Evolutionary conservation across 2,329 filamentous ascomycete genomes (phyloP).

Genomic region (Cadophora sp.): DNA sequence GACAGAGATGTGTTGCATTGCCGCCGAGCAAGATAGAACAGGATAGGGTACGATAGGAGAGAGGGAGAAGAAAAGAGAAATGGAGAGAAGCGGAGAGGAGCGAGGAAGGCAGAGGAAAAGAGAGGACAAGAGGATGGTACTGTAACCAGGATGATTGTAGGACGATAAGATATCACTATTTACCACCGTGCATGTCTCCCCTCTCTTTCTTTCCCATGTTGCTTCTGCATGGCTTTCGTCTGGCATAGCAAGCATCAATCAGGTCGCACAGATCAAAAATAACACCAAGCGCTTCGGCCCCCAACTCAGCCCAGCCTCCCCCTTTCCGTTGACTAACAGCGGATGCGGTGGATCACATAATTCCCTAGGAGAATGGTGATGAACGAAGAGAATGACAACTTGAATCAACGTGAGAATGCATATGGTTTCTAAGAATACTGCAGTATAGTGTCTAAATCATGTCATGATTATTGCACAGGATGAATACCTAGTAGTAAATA

Average conservation of each 20-base stretch:
- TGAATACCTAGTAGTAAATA: not conserved
- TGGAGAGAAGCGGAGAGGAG: not conserved
- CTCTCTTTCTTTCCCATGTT: not conserved
- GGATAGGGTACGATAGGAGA: not conserved
- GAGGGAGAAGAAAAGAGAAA: not conserved
- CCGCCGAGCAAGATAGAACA: not conserved
- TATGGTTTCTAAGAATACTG: not conserved
- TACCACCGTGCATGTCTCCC: not conserved
- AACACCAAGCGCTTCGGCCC: slow-evolving; percentile 15
- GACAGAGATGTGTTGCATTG: slow-evolving; percentile 3
- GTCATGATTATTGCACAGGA: too few species aligned
- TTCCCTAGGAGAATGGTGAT: not conserved
- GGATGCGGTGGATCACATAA: not conserved
- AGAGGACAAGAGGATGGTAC: not conserved
- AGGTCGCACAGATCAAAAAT: slow-evolving; percentile 10
- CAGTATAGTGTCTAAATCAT: not conserved
- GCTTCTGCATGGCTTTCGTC: not conserved
- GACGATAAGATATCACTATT: not conserved
- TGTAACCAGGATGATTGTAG: not conserved
- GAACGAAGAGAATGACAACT: too few species aligned
- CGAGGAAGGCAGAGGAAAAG: not conserved
- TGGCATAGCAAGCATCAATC: not conserved
- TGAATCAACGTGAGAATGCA: not conserved
- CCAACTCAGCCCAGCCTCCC: not conserved
- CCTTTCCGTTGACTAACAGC: not conserved